Conservation (phyloP, 73 alveolate species). For the Tetrahymena thermophila region DNA sequence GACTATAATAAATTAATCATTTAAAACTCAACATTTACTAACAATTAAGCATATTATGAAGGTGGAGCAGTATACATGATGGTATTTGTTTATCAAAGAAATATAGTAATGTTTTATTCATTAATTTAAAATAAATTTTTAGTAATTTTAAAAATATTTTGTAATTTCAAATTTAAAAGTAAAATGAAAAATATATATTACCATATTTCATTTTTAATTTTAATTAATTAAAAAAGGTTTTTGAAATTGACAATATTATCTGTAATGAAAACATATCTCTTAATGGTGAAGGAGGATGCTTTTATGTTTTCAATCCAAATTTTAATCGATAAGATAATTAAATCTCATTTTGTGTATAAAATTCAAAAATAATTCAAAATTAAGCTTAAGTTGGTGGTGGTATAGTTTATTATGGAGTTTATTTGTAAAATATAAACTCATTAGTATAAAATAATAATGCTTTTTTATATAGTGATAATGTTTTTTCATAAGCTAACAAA, state of each 20-base stretch:
- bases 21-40: neutral
- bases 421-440: neutral
- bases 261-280: neutral
- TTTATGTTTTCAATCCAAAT: too few relatives aligned
- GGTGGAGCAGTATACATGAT: neutral
- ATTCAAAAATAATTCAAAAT: neutral
- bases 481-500: neutral
- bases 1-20: too few relatives aligned
- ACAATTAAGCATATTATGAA: neutral
- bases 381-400: neutral
- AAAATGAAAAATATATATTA: too few relatives aligned
- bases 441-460: neutral
- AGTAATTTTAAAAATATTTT: too few relatives aligned
- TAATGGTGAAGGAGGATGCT: neutral
- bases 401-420: neutral
- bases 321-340: too few relatives aligned
- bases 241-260: neutral
- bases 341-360: too few relatives aligned
- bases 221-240: neutral
- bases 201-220: too few relatives aligned
- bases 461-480: neutral
- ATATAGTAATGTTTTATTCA: too few relatives aligned
- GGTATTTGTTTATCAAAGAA: too few relatives aligned
- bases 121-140: too few relatives aligned
- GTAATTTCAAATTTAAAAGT: too few relatives aligned